Evolutionary conservation across 805 yeast species (phyloP).

Genomic region (Suhomyces vadensis): DNA sequence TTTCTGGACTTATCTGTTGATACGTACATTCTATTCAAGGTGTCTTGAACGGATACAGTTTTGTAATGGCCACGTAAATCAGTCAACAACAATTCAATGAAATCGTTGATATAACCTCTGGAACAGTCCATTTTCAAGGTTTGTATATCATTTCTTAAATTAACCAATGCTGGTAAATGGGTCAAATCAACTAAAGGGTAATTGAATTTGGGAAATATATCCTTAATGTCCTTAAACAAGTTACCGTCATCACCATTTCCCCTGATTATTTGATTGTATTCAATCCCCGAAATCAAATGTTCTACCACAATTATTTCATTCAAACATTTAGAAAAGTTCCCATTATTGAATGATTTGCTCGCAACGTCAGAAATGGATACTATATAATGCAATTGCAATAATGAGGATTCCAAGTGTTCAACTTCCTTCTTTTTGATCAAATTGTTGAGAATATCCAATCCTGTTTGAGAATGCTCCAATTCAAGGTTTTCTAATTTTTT

Average conservation of each 20-base stretch:
- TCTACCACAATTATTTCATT: conserved; percentile 60
- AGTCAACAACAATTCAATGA: conserved; percentile 53
- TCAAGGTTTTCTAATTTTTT: conserved; percentile 48
- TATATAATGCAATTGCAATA: conserved; percentile 52
- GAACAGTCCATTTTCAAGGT: conserved; percentile 67
- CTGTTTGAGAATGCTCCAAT: conserved; percentile 49
- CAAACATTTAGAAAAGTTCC: conserved; percentile 55
- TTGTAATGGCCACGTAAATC: conserved; percentile 65
- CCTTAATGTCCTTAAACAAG: conserved; percentile 12
- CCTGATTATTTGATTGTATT: conserved; percentile 15
- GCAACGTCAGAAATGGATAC: conserved; percentile 26
- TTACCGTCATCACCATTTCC: conserved; percentile 14
- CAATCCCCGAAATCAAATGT: conserved; percentile 52
- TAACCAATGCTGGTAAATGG: conserved; percentile 49
- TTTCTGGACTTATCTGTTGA: conserved; percentile 28
- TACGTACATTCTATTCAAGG: conserved; percentile 49
- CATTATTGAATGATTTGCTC: conserved; percentile 44
- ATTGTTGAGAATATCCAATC: conserved; percentile 50
- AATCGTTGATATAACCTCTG: conserved; percentile 58
- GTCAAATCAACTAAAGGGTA: conserved; percentile 44
- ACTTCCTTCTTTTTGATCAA: conserved; percentile 58
- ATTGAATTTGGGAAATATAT: conserved; percentile 22
- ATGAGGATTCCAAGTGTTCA: conserved; percentile 59
- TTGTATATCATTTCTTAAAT: conserved; percentile 53
- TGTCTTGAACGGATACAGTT: conserved; percentile 45